phyloP scores from a whole-genome alignment of 2,329 filamentous ascomycete species.

The Colletotrichum limetticola region DNA sequence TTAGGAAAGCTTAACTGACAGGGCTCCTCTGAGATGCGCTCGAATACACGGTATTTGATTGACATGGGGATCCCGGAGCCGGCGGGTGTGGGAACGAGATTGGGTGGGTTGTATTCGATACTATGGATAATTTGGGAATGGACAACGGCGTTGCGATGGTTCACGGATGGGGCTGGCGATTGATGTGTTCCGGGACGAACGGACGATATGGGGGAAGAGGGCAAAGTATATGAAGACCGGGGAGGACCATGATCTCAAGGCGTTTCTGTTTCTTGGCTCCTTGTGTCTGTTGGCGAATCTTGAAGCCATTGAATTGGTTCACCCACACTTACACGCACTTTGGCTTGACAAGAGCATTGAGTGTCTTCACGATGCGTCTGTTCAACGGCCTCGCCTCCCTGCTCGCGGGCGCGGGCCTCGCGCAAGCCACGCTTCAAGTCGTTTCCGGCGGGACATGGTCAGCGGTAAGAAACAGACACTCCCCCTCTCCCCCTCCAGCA shows the following conservation, averaged over 20 bases:
- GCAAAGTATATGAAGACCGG: background rate
- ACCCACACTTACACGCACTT: background rate
- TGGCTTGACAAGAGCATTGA: background rate
- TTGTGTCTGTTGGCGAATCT: background rate
- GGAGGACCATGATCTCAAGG: background rate
- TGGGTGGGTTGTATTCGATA: background rate
- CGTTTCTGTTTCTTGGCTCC: background rate
- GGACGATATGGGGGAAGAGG: background rate
- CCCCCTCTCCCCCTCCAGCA: background rate
- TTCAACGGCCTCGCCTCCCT: conserved; percentile 8
- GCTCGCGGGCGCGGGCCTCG: conserved; percentile 17
- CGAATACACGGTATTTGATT: background rate
- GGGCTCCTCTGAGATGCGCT: background rate
- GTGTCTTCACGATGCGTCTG: conserved; percentile 18
- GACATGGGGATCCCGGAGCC: conserved; percentile 23
- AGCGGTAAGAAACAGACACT: conserved; percentile 43
- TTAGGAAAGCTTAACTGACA: background rate
- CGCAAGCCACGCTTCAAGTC: conserved; percentile 44
- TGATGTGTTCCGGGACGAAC: background rate
- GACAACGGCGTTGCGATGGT: background rate
- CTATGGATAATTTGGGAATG: background rate
- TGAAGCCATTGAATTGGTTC: background rate
- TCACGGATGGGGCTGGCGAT: background rate
- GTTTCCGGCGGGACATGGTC: conserved; percentile 60
- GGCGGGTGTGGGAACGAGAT: background rate